Percentiles rank a stretch among this genome's conserved stretches.
These are phyloP conservation scores for Clarireedia monteithiana DNA, from an alignment of 2,329 filamentous ascomycete species.

Conservation along the genomic window DNA sequence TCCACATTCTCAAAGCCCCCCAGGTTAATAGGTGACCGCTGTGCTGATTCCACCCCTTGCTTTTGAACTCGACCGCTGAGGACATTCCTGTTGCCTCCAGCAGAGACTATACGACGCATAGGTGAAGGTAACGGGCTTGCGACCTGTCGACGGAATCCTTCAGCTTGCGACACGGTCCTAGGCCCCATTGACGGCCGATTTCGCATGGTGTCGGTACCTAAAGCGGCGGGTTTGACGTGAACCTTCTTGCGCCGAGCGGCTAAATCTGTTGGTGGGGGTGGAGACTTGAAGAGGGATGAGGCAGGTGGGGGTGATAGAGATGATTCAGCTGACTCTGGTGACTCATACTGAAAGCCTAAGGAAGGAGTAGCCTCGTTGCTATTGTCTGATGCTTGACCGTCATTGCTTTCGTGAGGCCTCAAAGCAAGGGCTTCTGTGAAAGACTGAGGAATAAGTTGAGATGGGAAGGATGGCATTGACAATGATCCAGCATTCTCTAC, in stretches of 20 bases:
- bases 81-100: constrained; percentile 25
- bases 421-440: constrained; percentile 10
- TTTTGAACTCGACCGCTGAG: constrained; percentile 26
- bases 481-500: constrained; percentile 5
- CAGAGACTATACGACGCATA: constrained; percentile 28
- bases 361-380: constrained; percentile 11
- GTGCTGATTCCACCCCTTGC: constrained; percentile 24
- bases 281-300: constrained; percentile 23
- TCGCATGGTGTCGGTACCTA: constrained; percentile 21
- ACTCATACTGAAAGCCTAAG: constrained; percentile 16
- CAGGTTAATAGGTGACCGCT: constrained; percentile 27
- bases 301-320: constrained; percentile 20
- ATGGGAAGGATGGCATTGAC: constrained; percentile 17
- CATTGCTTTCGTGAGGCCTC: constrained; percentile 10
- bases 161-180: constrained; percentile 26
- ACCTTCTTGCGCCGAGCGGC: constrained; percentile 27
- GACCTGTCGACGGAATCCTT: constrained; percentile 21
- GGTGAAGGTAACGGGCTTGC: constrained; percentile 26
- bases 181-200: constrained; percentile 24
- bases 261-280: constrained; percentile 26
- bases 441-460: constrained; percentile 16
- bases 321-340: constrained; percentile 15
- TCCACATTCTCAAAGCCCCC: constrained; percentile 21
- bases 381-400: constrained; percentile 19
- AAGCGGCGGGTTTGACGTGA: constrained; percentile 24